phyloP scores from a whole-genome alignment of 176 grass and related monocot species.

The Paspalum vaginatum region DNA sequence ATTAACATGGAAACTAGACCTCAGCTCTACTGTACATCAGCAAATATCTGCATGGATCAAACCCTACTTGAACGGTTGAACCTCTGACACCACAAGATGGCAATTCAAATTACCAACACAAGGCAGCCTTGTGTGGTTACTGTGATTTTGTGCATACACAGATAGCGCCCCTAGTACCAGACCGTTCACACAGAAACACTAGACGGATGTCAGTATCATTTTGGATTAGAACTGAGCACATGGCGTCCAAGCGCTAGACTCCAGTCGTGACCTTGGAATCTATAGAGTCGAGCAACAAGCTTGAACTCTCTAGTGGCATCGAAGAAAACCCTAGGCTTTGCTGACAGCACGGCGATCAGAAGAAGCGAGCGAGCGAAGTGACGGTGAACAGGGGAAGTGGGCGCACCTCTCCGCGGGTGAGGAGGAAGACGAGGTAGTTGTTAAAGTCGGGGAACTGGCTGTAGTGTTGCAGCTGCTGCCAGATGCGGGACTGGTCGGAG shows the following conservation, averaged over 20 bases:
- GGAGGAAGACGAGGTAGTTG: constrained; percentile 93
- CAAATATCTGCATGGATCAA: neutral
- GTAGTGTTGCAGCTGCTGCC: constrained; percentile 92
- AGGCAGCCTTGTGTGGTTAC: neutral
- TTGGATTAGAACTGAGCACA: neutral
- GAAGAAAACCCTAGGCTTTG: constrained; percentile 28
- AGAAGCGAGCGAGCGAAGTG: neutral
- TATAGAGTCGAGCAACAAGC: neutral
- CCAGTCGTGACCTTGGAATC: neutral
- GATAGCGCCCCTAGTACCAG: neutral
- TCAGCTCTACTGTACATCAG: neutral
- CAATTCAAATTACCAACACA: neutral
- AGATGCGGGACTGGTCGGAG: constrained; percentile 89
- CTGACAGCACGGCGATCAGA: neutral
- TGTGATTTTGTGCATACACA: neutral
- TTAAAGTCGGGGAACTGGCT: constrained; percentile 99
- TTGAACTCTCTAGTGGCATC: neutral
- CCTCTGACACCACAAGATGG: neutral
- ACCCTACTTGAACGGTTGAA: neutral
- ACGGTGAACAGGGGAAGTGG: neutral
- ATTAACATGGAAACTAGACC: neutral
- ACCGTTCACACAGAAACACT: neutral
- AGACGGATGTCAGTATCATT: neutral
- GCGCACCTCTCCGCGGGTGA: constrained; percentile 71
- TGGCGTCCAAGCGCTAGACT: neutral